Conservation (phyloP, 1,284 basidiomycete genomes). For the Fomitiporia mediterranea region DNA sequence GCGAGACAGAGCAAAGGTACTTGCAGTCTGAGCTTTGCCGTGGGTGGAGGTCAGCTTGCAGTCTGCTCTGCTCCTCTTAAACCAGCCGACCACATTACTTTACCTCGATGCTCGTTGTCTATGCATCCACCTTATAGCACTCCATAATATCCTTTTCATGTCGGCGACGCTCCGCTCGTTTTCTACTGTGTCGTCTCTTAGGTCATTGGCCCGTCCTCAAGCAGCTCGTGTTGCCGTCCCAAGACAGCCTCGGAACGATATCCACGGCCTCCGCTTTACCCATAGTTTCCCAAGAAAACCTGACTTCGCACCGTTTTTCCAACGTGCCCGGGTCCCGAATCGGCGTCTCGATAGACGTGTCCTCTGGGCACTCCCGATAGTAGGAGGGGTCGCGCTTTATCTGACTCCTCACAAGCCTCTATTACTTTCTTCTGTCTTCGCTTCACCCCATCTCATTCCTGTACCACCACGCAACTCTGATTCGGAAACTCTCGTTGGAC, state of each 20-base stretch:
- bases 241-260: background rate
- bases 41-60: too few relatives aligned
- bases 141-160: slow-evolving; percentile 12
- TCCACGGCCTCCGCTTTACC: background rate
- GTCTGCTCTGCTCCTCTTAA: too few relatives aligned
- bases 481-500: background rate
- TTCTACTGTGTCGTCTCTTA: slow-evolving; percentile 2
- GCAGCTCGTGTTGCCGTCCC: too few relatives aligned
- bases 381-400: slow-evolving; percentile 49
- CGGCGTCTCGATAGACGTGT: slow-evolving; percentile 31
- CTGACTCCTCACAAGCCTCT: slow-evolving; percentile 39
- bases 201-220: background rate
- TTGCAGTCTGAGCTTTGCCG: too few relatives aligned
- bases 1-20: too few relatives aligned
- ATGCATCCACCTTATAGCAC: slow-evolving; percentile 9
- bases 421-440: slow-evolving; percentile 43
- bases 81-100: too few relatives aligned
- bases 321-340: slow-evolving; percentile 25
- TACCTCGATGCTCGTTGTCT: background rate
- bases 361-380: slow-evolving; percentile 53
- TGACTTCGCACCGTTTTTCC: slow-evolving; percentile 27
- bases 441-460: slow-evolving; percentile 61
- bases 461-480: slow-evolving; percentile 32
- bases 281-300: slow-evolving; percentile 16
- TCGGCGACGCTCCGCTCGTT: slow-evolving; percentile 11